These are phyloP conservation scores for Penicillium ochrochloron DNA, from an alignment of 495 filamentous ascomycete species.

Conservation along the genomic window DNA sequence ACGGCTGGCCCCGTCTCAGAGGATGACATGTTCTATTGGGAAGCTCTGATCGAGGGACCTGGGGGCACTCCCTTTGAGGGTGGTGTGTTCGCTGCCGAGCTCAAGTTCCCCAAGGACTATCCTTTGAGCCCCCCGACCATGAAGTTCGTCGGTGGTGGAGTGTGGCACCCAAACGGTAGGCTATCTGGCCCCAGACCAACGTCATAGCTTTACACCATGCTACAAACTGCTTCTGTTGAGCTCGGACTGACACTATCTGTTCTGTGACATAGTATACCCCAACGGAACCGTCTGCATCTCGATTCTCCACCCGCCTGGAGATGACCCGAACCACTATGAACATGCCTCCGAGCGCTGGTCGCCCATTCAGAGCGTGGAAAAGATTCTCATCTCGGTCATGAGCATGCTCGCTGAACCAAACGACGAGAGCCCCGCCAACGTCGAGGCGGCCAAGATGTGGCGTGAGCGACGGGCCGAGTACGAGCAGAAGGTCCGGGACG, in stretches of 20 bases:
- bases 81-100: slow-evolving; percentile 89
- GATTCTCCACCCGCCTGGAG: slow-evolving; percentile 96
- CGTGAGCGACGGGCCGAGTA: slow-evolving; percentile 82
- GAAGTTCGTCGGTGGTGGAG: slow-evolving; percentile 82
- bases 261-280: slow-evolving; percentile 72
- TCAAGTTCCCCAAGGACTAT: slow-evolving; percentile 96
- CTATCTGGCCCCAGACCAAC: background rate
- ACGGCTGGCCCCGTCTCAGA: slow-evolving; percentile 91
- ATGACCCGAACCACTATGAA: slow-evolving; percentile 99
- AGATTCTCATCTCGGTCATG: slow-evolving; percentile 97
- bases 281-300: slow-evolving; percentile 94
- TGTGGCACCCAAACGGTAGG: slow-evolving; percentile 96
- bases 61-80: slow-evolving; percentile 95
- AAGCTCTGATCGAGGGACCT: slow-evolving; percentile 93
- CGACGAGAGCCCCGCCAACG: slow-evolving; percentile 96
- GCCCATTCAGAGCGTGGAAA: slow-evolving; percentile 96
- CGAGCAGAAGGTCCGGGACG: slow-evolving; percentile 82
- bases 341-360: slow-evolving; percentile 94
- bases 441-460: slow-evolving; percentile 99
- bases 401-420: slow-evolving; percentile 99
- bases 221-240: background rate
- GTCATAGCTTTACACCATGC: background rate
- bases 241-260: background rate
- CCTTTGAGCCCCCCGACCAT: slow-evolving; percentile 91
- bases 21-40: slow-evolving; percentile 96